Evolutionary conservation across 169 alveolate genomes (phyloP), one percentile per base, ranked within the genome.

Genomic region (Plasmodium fragile): DNA sequence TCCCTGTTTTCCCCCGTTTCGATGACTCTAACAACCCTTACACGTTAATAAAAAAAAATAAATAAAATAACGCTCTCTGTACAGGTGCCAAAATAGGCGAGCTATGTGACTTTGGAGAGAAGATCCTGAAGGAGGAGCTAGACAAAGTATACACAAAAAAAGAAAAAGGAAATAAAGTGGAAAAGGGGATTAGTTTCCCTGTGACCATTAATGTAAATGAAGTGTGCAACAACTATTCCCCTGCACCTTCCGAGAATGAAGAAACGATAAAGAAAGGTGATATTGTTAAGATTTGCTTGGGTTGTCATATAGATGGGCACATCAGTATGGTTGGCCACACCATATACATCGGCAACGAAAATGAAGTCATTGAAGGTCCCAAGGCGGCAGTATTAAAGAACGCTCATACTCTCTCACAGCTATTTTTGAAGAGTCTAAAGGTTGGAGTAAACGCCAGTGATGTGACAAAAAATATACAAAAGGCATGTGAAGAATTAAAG

Each of bases 131-230:
- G 43, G 92, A 70, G 6, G 95, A 92, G 73, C 71, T 83, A 22
- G 95, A 92, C 45, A 78, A 79, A 49, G 92, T 83, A 8, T 82
- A 69, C 52, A 71, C 81, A 32, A 94, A 94, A 81, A 85, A 94
- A 49, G 95, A 96, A 55, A 92, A 95, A 81, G 98, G 98, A 93
- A 97, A 97, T 93, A 97, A 97, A 93, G 90, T 97, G 22, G 98
- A 97, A 80, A 98, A 98, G 95, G 99, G 99, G 28, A 96, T 98
- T 36, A 99, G 99, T 32, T 98, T 98, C 96, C 99, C 99, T 22
- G 98, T 99, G 16, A 97, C 99, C 81, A 95, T 99, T 77, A 97
- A 99, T 69, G 98, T 99, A 4, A 98, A 99, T 95, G 99, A 99
- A 94, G 92, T 98, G 34, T 97, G 98, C 90, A 99, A 99, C 30